Evolutionary conservation across 257 asterid species (phyloP), one percentile per base, ranked within the genome.

Genomic region (Capsicum chinense): DNA sequence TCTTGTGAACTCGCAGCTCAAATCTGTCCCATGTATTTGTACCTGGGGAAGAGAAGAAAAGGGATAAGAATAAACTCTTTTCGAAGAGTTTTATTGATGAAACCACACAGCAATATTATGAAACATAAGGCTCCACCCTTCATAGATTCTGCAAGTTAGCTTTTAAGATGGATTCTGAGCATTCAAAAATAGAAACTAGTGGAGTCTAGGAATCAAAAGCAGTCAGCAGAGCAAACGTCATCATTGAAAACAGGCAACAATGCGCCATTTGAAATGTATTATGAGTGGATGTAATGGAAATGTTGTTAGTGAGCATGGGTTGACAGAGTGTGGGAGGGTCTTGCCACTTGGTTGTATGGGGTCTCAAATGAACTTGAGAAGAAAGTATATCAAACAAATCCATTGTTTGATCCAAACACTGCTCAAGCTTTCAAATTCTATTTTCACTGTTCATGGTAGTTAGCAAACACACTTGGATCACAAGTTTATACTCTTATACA

Each of bases 1-100:
- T 63, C 26, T 78, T 78, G 81, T 78, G 81, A 26, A 78, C 81
- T 21, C 81, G 81, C 0, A 78, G 64, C 81, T 78, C 81, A 8
- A 78, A 78, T 78, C 81, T 78, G 81, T 78, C 81, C 81, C 81
- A 78, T 78, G 81, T 78, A 54, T 78, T 78, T 13, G 81, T 78
- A 78, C 81, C 81, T 78, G 9, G 2, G n/a, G 60, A 1, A 52
- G 26, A 69, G 59, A 6, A 2, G 13, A 26, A 21, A 21, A 76
- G 26, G 26, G 8, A 52, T 7, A 14, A 50, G 62, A 70, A 4
- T 9, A 16, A 16, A 70, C 79, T 33, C 73, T 70, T 42, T 10
- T 2, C 33, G 33, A 26, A 26, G 33, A 26, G 33, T 26, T 50
- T 3, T 0, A 21, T 10, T 52, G 9, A 50, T 21, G 42, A 14